Percentiles rank a stretch among this genome's conserved stretches.
phyloP scores from a whole-genome alignment of 2,329 filamentous ascomycete species.

The Hypomyces rosellus region DNA sequence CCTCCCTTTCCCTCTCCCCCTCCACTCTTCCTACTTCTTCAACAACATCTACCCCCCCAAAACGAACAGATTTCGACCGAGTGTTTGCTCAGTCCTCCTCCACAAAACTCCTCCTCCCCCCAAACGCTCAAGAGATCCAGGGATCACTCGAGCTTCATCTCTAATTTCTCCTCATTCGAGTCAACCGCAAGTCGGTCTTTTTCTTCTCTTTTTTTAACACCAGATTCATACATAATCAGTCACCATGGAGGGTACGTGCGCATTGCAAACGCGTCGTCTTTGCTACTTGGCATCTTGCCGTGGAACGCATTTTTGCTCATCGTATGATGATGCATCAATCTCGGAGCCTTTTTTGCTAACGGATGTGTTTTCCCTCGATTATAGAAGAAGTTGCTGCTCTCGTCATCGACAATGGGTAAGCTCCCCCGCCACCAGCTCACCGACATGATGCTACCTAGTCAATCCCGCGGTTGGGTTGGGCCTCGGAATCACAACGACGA shows the following conservation, averaged over 20 bases:
- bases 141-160: slow-evolving; percentile 12
- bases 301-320: slow-evolving; percentile 1
- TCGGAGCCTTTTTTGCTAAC: slow-evolving; percentile 34
- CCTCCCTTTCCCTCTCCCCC: slow-evolving; percentile 24
- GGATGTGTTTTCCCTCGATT: slow-evolving; percentile 26
- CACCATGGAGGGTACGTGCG: slow-evolving; percentile 51
- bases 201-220: slow-evolving; percentile 12
- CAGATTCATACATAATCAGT: slow-evolving; percentile 37
- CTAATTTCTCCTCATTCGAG: slow-evolving; percentile 7
- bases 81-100: slow-evolving; percentile 13
- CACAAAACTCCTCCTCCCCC: slow-evolving; percentile 14
- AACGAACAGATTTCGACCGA: slow-evolving; percentile 14
- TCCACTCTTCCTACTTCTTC: slow-evolving; percentile 29
- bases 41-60: slow-evolving; percentile 18
- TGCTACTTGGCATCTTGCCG: slow-evolving; percentile 4
- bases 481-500: slow-evolving; percentile 13
- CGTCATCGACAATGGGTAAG: slow-evolving; percentile 99
- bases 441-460: slow-evolving; percentile 23
- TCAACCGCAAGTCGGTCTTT: not conserved
- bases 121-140: slow-evolving; percentile 8
- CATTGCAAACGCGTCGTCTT: slow-evolving; percentile 9
- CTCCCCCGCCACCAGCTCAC: slow-evolving; percentile 36
- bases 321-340: slow-evolving; percentile 7
- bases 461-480: not conserved
- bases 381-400: slow-evolving; percentile 99